phyloP scores from a whole-genome alignment of 1,284 basidiomycete species.

The Heterobasidion occidentale region DNA sequence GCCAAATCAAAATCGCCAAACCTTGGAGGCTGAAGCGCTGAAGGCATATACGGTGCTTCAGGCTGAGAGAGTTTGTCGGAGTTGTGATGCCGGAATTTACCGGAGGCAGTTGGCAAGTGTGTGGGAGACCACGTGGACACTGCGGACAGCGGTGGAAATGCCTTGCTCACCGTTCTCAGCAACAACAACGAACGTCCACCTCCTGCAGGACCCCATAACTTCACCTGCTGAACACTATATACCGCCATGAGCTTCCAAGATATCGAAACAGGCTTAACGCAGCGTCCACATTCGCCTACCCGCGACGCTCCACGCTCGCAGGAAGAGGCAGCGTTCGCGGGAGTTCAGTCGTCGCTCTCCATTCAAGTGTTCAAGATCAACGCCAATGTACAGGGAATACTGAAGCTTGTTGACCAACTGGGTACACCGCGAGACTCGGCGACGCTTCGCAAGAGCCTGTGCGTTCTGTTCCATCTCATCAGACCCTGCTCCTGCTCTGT shows the following conservation, averaged over 20 bases:
- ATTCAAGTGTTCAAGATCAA: conserved; percentile 99
- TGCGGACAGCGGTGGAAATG: too few relatives aligned
- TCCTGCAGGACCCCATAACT: neutral
- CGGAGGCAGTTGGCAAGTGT: too few relatives aligned
- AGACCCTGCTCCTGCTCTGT: neutral
- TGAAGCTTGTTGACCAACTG: conserved; percentile 88
- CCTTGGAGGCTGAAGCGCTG: too few relatives aligned
- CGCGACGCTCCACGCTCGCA: conserved; percentile 38
- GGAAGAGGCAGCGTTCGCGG: conserved; percentile 69
- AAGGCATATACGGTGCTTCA: too few relatives aligned
- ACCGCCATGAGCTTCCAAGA: conserved; percentile 71
- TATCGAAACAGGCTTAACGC: conserved; percentile 57
- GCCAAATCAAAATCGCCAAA: too few relatives aligned
- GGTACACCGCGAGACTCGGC: conserved; percentile 76
- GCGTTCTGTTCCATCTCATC: conserved; percentile 22
- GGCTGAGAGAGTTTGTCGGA: too few relatives aligned
- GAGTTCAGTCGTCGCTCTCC: conserved; percentile 80
- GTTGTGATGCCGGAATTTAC: too few relatives aligned
- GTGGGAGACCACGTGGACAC: too few relatives aligned
- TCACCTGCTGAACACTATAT: neutral
- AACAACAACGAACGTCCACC: neutral
- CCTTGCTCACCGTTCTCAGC: too few relatives aligned
- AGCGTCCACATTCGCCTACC: conserved; percentile 33
- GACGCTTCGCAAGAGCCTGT: conserved; percentile 73
- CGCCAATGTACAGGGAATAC: conserved; percentile 91